Percentiles rank a stretch among this genome's conserved stretches.
These are phyloP conservation scores for Trapa bicornis DNA, from an alignment of 345 rosid species.

Conservation along the genomic window DNA sequence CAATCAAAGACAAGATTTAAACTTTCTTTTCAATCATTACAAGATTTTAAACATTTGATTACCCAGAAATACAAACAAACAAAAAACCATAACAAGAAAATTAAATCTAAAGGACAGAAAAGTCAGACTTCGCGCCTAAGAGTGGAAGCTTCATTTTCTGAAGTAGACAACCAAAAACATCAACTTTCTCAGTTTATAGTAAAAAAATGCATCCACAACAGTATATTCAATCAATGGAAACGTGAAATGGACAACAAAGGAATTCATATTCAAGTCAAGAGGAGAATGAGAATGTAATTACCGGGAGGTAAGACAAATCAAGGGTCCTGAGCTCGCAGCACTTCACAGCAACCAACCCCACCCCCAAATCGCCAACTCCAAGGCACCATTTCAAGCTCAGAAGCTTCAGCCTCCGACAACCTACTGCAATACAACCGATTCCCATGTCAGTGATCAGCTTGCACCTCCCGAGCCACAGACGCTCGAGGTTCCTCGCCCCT, in stretches of 20 bases:
- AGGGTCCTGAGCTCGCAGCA: conserved; percentile 43
- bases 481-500: conserved; percentile 47
- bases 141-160: not conserved
- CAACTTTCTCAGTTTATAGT: not conserved
- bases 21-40: not conserved
- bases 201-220: not conserved
- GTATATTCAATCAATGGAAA: not conserved
- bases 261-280: too few species aligned
- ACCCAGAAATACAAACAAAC: not conserved
- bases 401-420: conserved; percentile 43
- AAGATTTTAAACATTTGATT: not conserved
- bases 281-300: conserved; percentile 11
- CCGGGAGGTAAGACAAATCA: conserved; percentile 66
- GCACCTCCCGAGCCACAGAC: conserved; percentile 52
- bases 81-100: not conserved
- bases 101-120: too few species aligned
- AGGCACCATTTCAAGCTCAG: conserved; percentile 63
- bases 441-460: conserved; percentile 62
- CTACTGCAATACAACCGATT: conserved; percentile 53
- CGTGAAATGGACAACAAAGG: not conserved
- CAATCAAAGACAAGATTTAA: not conserved
- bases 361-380: conserved; percentile 53
- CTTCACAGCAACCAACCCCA: conserved; percentile 53
- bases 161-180: not conserved
- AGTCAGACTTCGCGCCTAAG: not conserved